Base-by-base conservation (phyloP, 306 rosid species). In the Cotoneaster glaucophyllus region DNA sequence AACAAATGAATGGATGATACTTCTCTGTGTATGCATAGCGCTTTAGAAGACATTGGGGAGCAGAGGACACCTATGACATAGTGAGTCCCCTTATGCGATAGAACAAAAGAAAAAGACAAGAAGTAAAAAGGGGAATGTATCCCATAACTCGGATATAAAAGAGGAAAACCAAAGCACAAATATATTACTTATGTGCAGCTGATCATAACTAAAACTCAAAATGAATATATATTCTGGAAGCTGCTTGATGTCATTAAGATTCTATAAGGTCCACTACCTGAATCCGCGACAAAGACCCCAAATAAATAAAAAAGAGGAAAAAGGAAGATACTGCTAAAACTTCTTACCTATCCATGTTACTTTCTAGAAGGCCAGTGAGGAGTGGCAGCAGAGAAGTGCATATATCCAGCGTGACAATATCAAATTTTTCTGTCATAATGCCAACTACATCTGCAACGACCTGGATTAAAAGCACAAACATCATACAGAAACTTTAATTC, bases 361-460 rank as follows among this genome's bases (percentile, higher is more conserved):
- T 92, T 82, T 90, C 91, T 74, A 95, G 90, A 85, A 92, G 96
- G 78, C 84, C 80, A 9, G 87, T 70, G 41, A 95, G 87, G 63
- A 89, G 90, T 37, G 97, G 97, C 79, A 95, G 82, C 79, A 95
- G 89, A 78, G 79, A 84, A 67, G 93, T 73, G 89, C 89, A 95
- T 77, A 92, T 59, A 71, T 95, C 99, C 84, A 95, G 87, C n/a
- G 96, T 95, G 76, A 95, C 81, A 6, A 85, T 77, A 77, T 95
- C 99, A 73, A 82, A 82, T 92, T 84, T 92, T 64, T 88, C 92
- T 21, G 82, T 77, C 85, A 92, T 86, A 74, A 92, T 83, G 88
- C 97, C 81, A 62, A 88, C 87, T 84, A 92, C 90, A 86, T 95
- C 99, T n/a, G 97, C 97, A 83, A 86, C 84, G 74, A 95, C 99